Evolutionary conservation across 2,329 filamentous ascomycete genomes (phyloP).

Genomic region (Chaetothyriales sp.): DNA sequence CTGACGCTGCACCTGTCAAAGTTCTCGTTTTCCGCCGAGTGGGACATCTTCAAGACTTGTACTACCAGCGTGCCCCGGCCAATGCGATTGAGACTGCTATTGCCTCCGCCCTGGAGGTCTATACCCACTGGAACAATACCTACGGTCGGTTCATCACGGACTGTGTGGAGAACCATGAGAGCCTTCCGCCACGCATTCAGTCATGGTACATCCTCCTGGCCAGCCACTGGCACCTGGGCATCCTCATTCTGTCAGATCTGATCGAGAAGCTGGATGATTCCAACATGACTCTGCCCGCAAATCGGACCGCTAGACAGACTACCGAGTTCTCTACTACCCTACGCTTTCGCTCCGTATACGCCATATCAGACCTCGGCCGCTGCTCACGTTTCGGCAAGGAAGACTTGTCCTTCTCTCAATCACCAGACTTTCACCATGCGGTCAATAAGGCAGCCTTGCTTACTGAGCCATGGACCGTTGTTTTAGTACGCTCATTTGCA

Average conservation of each 20-base stretch:
- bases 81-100: slow-evolving; percentile 36
- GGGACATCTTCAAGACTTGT: slow-evolving; percentile 38
- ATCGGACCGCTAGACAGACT: slow-evolving; percentile 3
- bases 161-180: slow-evolving; percentile 35
- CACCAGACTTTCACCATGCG: slow-evolving; percentile 34
- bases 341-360: slow-evolving; percentile 4
- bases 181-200: slow-evolving; percentile 38
- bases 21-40: slow-evolving; percentile 44
- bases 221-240: slow-evolving; percentile 44
- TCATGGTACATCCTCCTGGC: slow-evolving; percentile 46
- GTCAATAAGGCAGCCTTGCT: slow-evolving; percentile 41
- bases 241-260: slow-evolving; percentile 40
- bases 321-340: slow-evolving; percentile 4
- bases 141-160: slow-evolving; percentile 40
- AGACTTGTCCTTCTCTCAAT: slow-evolving; percentile 5
- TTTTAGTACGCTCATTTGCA: slow-evolving; percentile 19
- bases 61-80: slow-evolving; percentile 27
- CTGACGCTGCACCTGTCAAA: slow-evolving; percentile 42
- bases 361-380: slow-evolving; percentile 6
- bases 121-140: slow-evolving; percentile 39
- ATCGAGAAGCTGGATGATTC: slow-evolving; percentile 37
- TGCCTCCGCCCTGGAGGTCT: slow-evolving; percentile 33
- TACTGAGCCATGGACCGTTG: slow-evolving; percentile 45
- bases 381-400: slow-evolving; percentile 5
- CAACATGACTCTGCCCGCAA: slow-evolving; percentile 15